phyloP scores from a whole-genome alignment of 2,329 filamentous ascomycete genomes.

The Cladosporium colombiae region DNA sequence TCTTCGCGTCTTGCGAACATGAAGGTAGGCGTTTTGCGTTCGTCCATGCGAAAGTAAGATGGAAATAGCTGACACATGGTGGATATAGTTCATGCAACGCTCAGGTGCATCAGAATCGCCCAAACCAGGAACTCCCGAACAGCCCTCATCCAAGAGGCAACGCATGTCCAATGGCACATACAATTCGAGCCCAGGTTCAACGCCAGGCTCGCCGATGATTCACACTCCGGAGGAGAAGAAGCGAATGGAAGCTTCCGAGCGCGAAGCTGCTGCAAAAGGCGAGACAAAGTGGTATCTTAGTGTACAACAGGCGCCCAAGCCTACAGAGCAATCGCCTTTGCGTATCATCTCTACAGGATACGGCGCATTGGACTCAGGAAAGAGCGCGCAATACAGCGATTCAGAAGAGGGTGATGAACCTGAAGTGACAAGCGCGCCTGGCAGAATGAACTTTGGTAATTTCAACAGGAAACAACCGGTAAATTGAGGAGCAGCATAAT shows the following conservation, averaged over 20 bases:
- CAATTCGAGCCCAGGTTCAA: constrained; percentile 41
- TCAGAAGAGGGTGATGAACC: constrained; percentile 35
- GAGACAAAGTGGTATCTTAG: constrained; percentile 78
- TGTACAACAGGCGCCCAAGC: constrained; percentile 47
- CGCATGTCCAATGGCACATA: constrained; percentile 52
- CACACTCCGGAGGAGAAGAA: constrained; percentile 68
- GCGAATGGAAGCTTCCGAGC: constrained; percentile 55
- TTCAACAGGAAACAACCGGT: constrained; percentile 39
- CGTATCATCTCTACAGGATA: constrained; percentile 63
- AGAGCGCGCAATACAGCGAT: constrained; percentile 30
- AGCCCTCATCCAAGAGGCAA: constrained; percentile 64
- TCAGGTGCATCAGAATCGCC: constrained; percentile 63
- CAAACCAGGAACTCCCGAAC: constrained; percentile 48
- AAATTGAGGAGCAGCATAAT: background rate
- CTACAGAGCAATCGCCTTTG: constrained; percentile 43
- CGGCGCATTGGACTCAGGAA: constrained; percentile 49
- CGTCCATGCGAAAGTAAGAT: background rate
- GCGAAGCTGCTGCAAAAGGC: constrained; percentile 61
- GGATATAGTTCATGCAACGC: constrained; percentile 79
- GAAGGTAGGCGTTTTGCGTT: constrained; percentile 62
- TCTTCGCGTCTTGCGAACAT: constrained; percentile 87
- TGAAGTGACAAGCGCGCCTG: constrained; percentile 35
- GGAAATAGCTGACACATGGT: background rate
- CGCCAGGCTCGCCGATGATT: constrained; percentile 61
- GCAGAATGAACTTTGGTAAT: constrained; percentile 54